Evolutionary conservation across 2,329 filamentous ascomycete genomes (phyloP).

Genomic region (Penicillium sp.): DNA sequence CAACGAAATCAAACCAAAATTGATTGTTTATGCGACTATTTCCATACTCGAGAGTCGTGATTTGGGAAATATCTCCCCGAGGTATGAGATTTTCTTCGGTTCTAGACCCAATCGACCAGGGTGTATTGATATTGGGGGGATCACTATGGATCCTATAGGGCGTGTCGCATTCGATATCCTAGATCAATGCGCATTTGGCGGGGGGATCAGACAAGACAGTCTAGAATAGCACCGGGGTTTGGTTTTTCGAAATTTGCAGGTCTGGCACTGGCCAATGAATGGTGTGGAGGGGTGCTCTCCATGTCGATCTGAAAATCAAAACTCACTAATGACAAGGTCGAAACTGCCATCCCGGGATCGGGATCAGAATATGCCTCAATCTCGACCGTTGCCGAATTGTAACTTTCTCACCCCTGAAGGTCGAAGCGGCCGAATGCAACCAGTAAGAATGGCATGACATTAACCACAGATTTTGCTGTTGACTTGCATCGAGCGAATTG

Average conservation of each 20-base stretch:
- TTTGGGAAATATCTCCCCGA: not conserved
- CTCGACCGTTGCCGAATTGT: constrained; percentile 5
- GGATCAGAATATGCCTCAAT: constrained; percentile 5
- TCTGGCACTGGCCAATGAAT: constrained; percentile 11
- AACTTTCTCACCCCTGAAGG: constrained; percentile 6
- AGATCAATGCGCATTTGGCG: constrained; percentile 21
- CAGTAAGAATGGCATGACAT: constrained; percentile 11
- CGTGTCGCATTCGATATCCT: constrained; percentile 18
- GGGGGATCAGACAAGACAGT: constrained; percentile 15
- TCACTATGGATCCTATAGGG: not conserved
- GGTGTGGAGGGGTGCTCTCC: not conserved
- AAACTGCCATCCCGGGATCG: constrained; percentile 7
- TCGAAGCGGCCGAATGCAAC: constrained; percentile 21
- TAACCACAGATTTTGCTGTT: constrained; percentile 8
- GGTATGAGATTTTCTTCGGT: not conserved
- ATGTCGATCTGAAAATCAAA: constrained; percentile 10
- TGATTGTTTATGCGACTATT: not conserved
- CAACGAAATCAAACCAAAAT: not conserved
- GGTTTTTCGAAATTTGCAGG: constrained; percentile 5
- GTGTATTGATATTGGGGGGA: not conserved
- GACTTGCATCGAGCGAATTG: constrained; percentile 8
- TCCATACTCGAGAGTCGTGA: not conserved
- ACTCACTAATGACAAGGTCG: constrained; percentile 2
- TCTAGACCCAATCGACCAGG: constrained; percentile 6
- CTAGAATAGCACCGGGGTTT: constrained; percentile 13